phyloP scores from a whole-genome alignment of 176 grass and related monocot genomes.

The Pontederia paniculata region DNA sequence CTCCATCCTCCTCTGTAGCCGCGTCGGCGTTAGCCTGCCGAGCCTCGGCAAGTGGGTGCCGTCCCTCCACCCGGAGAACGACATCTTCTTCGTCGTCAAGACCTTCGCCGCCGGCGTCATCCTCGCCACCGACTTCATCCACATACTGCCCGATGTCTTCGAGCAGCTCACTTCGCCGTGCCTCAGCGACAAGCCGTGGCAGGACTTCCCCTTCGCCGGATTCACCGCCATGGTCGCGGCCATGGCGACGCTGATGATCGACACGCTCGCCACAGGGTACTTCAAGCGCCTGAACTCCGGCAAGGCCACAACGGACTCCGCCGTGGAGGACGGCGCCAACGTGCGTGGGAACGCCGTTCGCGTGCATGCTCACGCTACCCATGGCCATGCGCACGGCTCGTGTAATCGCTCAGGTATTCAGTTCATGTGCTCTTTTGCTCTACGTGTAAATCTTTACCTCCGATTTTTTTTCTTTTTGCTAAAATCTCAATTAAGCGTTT shows the following conservation, averaged over 20 bases:
- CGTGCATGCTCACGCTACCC: slow-evolving; percentile 18
- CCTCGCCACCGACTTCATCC: slow-evolving; percentile 63
- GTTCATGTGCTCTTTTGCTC: no score
- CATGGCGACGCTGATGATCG: not conserved
- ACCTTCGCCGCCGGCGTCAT: slow-evolving; percentile 71
- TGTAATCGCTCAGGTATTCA: no score
- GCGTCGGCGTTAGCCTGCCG: slow-evolving; percentile 32
- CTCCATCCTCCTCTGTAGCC: slow-evolving; percentile 40
- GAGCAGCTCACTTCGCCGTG: slow-evolving; percentile 19
- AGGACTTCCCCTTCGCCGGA: slow-evolving; percentile 8
- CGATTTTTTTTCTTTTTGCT: no score
- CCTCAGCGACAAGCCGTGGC: not conserved
- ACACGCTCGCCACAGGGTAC: slow-evolving; percentile 1
- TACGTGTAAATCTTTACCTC: no score
- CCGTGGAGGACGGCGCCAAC: not conserved
- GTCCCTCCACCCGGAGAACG: slow-evolving; percentile 23
- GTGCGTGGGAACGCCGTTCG: not conserved
- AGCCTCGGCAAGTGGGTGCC: slow-evolving; percentile 31
- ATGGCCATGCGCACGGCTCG: slow-evolving; percentile 47
- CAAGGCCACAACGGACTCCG: not conserved
- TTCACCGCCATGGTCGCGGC: not conserved
- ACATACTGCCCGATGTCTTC: slow-evolving; percentile 58
- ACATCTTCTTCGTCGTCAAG: slow-evolving; percentile 61
- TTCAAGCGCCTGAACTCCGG: not conserved
- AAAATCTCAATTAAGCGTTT: no score